Base-by-base conservation (phyloP, 2,329 filamentous ascomycete species). In the Botrytis fabae region DNA sequence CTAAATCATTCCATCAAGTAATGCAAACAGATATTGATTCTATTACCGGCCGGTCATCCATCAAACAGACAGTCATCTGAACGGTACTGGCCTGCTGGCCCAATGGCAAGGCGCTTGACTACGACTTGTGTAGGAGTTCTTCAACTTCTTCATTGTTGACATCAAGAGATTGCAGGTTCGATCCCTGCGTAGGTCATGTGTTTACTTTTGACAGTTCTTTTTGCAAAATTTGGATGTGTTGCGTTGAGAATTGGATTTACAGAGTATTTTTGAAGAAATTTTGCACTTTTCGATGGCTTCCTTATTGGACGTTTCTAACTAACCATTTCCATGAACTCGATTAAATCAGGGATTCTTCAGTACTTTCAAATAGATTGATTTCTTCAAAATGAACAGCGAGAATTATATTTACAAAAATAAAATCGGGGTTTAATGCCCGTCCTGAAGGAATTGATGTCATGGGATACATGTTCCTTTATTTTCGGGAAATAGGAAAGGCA, bases 161-260 rank as follows among this genome's bases (percentile, higher is more conserved):
- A 83, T 84, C 83, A 83, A 83, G 81, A 84, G 83, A 83, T 83
- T 84, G 82, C 80, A 82, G 82, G 83, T 84, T 84, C 82, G 82
- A 84, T 71, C 75, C 77, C 77, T 78, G 76, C 77, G 75, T 76
- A 75, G 77, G 77, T 78, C 77, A 77, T 8, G 38, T 38, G 38
- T 38, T 38, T 7, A 8, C 14, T n/a, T n/a, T n/a, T 14, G 10
- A 7, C 5, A 6, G 20, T 1, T 7, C 0, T 28, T 54, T 54
- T n/a, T n/a, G 25, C 25, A 6, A 16, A 10, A n/a, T n/a, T 7
- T 54, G 48, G 25, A 8, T 12, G 25, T 10, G 6, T 14, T 16
- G 25, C 4, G 12, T 54, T 25, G 12, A 54, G 25, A n/a, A 54
- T 28, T 54, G 25, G 25, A n/a, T 54, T 54, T 54, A 25, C 25